Evolutionary conservation across 768 basidiomycete species (phyloP).

Genomic region (Suillus luteus): DNA sequence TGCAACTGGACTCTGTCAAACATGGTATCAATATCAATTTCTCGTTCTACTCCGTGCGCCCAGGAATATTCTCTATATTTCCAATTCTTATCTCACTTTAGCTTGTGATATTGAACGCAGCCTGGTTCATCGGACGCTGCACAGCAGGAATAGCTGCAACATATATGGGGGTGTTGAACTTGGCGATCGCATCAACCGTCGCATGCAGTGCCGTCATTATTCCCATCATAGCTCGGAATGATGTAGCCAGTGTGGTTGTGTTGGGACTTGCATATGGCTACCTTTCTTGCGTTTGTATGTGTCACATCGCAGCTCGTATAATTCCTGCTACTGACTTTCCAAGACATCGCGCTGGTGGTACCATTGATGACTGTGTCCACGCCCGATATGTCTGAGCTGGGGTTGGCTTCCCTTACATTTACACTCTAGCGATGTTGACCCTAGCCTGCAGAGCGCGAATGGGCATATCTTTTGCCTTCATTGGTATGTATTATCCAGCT

Average conservation of each 20-base stretch:
- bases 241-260: slow-evolving; percentile 35
- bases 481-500: background rate
- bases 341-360: slow-evolving; percentile 36
- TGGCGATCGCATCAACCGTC: slow-evolving; percentile 31
- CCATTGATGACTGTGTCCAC: slow-evolving; percentile 44
- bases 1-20: slow-evolving; percentile 50
- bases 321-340: background rate
- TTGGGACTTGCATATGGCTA: slow-evolving; percentile 46
- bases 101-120: slow-evolving; percentile 52
- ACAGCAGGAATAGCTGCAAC: slow-evolving; percentile 43
- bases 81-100: slow-evolving; percentile 18
- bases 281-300: slow-evolving; percentile 40
- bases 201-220: slow-evolving; percentile 40
- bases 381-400: slow-evolving; percentile 47
- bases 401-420: slow-evolving; percentile 21
- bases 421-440: background rate
- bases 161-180: slow-evolving; percentile 43
- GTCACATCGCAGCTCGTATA: background rate
- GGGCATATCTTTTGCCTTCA: background rate
- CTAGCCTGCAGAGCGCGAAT: background rate
- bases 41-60: slow-evolving; percentile 49
- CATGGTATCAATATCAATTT: slow-evolving; percentile 44
- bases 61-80: background rate
- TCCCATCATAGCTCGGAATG: slow-evolving; percentile 39
- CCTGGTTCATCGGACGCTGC: slow-evolving; percentile 48